Percentiles rank a stretch among this genome's conserved stretches.
Evolutionary conservation across 2,329 filamentous ascomycete genomes (phyloP).

Genomic region (Coniochaeta sp.): DNA sequence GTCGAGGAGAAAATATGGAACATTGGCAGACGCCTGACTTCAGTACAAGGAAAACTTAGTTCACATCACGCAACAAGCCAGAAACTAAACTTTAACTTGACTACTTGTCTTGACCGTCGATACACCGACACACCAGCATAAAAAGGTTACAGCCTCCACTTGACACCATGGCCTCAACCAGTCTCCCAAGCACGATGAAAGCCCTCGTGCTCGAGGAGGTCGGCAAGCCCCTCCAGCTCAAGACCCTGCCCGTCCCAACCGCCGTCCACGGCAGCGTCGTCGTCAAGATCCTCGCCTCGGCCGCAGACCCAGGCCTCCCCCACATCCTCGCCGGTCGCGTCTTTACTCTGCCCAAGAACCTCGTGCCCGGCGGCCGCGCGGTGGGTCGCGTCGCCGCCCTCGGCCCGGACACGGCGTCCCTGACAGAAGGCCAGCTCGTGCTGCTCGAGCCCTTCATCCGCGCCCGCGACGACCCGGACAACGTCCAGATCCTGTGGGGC

Average conservation of each 20-base stretch:
- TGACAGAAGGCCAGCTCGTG: constrained; percentile 25
- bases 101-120: neutral
- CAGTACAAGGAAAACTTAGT: neutral
- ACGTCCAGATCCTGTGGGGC: constrained; percentile 19
- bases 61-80: no score
- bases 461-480: constrained; percentile 24
- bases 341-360: constrained; percentile 18
- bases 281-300: constrained; percentile 10
- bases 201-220: constrained; percentile 7
- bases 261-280: constrained; percentile 9
- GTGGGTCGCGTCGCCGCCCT: constrained; percentile 24
- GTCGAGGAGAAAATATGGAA: neutral
- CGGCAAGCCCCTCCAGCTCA: constrained; percentile 7
- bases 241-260: constrained; percentile 8
- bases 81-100: neutral
- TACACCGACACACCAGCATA: neutral
- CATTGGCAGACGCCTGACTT: neutral
- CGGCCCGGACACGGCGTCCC: constrained; percentile 22
- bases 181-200: constrained; percentile 11
- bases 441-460: constrained; percentile 23
- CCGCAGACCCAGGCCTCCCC: neutral
- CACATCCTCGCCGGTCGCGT: constrained; percentile 6
- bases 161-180: neutral
- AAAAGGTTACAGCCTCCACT: no score
- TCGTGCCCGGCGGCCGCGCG: constrained; percentile 19